Conservation (phyloP, 176 grass and related monocot genomes). For the Zoysia pacifica region DNA sequence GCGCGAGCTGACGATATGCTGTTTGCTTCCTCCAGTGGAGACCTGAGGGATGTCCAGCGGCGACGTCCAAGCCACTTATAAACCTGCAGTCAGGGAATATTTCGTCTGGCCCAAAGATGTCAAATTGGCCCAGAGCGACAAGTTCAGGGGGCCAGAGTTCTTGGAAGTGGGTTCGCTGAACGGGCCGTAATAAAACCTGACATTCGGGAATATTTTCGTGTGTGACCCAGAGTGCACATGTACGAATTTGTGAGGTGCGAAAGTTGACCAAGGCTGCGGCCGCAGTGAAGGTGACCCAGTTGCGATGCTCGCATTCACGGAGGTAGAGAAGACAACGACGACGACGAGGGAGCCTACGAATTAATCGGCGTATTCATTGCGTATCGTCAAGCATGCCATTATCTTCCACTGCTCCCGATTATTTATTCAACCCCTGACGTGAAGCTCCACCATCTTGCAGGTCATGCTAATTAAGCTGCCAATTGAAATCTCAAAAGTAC, state of each 20-base stretch:
- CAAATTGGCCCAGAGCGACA: not conserved
- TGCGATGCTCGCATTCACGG: slow-evolving; percentile 26
- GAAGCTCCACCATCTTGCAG: not conserved
- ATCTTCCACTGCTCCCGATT: slow-evolving; percentile 16
- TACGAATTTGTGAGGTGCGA: not conserved
- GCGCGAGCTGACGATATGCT: too few species aligned
- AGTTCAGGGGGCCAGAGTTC: not conserved
- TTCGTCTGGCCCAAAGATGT: not conserved
- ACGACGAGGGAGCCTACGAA: not conserved
- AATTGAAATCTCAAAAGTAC: too few species aligned
- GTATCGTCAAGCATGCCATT: slow-evolving; percentile 28
- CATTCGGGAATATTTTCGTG: too few species aligned
- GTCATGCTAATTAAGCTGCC: not conserved
- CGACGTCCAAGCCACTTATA: too few species aligned
- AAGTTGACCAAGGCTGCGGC: slow-evolving; percentile 47
- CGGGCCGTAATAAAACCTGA: too few species aligned
- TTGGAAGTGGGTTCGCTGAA: too few species aligned
- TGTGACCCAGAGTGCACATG: not conserved
- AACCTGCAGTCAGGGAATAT: too few species aligned
- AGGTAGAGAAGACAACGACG: not conserved
- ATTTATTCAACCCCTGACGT: slow-evolving; percentile 7
- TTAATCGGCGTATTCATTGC: slow-evolving; percentile 44
- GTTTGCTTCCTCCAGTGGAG: too few species aligned
- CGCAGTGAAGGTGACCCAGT: slow-evolving; percentile 36
- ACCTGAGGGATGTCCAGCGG: too few species aligned